phyloP scores from a whole-genome alignment of 495 filamentous ascomycete genomes.

The Sordaria brevicollis region DNA sequence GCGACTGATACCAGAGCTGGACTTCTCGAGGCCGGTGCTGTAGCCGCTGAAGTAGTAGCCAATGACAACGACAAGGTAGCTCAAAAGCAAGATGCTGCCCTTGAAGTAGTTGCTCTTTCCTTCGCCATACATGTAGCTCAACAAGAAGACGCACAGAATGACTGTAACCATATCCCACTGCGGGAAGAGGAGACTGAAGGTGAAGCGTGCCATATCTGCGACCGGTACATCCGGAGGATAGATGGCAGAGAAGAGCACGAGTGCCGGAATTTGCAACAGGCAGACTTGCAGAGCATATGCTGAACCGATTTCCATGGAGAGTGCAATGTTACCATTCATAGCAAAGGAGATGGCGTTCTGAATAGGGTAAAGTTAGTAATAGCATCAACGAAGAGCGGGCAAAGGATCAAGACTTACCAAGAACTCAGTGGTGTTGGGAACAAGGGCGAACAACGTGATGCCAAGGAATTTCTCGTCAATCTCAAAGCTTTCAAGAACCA shows the following conservation, averaged over 20 bases:
- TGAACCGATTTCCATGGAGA: slow-evolving; percentile 98
- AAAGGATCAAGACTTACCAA: slow-evolving; percentile 46
- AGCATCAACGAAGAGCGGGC: slow-evolving; percentile 2
- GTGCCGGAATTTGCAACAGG: slow-evolving; percentile 87
- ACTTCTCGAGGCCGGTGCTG: slow-evolving; percentile 47
- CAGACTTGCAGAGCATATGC: slow-evolving; percentile 97
- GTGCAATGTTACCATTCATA: slow-evolving; percentile 99
- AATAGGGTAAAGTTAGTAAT: slow-evolving; percentile 23
- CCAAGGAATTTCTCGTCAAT: slow-evolving; percentile 98
- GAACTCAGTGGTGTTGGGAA: slow-evolving; percentile 98
- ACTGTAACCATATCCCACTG: slow-evolving; percentile 99
- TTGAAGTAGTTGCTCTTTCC: slow-evolving; percentile 94
- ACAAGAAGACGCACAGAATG: slow-evolving; percentile 91
- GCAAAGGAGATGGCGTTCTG: slow-evolving; percentile 98
- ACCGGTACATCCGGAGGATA: slow-evolving; percentile 27
- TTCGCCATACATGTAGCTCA: slow-evolving; percentile 97
- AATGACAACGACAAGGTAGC: slow-evolving; percentile 83
- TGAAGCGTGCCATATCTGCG: slow-evolving; percentile 57
- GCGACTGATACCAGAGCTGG: slow-evolving; percentile 50
- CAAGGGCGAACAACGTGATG: slow-evolving; percentile 92
- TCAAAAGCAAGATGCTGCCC: slow-evolving; percentile 86
- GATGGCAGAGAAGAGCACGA: slow-evolving; percentile 80
- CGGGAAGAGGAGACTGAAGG: slow-evolving; percentile 91
- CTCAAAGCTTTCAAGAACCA: slow-evolving; percentile 77
- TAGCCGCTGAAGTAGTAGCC: slow-evolving; percentile 86